Evolutionary conservation across 2,329 filamentous ascomycete genomes (phyloP), one percentile per base, ranked within the genome.

Genomic region (Fusarium odoratissimum): DNA sequence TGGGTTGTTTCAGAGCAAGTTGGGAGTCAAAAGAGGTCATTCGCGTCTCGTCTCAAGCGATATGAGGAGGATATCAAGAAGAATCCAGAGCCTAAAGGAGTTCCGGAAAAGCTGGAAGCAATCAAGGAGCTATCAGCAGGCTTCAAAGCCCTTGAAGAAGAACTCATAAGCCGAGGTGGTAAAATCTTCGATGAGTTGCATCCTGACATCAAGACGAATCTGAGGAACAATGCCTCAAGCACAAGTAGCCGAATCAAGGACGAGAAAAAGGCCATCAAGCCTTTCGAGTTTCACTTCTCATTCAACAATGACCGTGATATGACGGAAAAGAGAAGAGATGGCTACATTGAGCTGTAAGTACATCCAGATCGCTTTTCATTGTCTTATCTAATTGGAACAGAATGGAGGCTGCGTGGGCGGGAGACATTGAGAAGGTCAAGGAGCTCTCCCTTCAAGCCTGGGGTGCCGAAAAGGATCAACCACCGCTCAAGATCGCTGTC

Each of bases 391-490:
- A 78, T 51, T 45, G 35, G 33, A 13, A 21, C 23, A 90, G 88
- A 12, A 93, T 93, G 78, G 90, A 95, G 77, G 93, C 93, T 40
- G 90, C 90, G 8, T 96, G 92, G 92, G 75, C 76, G 8, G 92
- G 91, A n/a, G 89, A 96, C 73, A 72, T 92, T 2, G 84, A 89
- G 3, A 89, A 84, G 6, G 89, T 95, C 80, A 93, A 92, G 76
- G 80, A 82, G 19, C 83, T 93, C 41, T 92, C 91, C 3, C 81
- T 93, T 25, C 82, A 85, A 16, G 82, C 87, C 4, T 93, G 91
- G 88, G 86, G 88, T 17, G 77, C 83, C 8, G 82, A 87, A 10
- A 81, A 86, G 9, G 81, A 86, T 8, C 84, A 91, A 58, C 81
- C 86, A 0, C 92, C 92, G 1, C 83, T 96, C 45, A 86, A 90